These are phyloP conservation scores for Bryum argenteum DNA, from an alignment of 225 moss, liverwort and hornwort genomes.

Conservation along the genomic window DNA sequence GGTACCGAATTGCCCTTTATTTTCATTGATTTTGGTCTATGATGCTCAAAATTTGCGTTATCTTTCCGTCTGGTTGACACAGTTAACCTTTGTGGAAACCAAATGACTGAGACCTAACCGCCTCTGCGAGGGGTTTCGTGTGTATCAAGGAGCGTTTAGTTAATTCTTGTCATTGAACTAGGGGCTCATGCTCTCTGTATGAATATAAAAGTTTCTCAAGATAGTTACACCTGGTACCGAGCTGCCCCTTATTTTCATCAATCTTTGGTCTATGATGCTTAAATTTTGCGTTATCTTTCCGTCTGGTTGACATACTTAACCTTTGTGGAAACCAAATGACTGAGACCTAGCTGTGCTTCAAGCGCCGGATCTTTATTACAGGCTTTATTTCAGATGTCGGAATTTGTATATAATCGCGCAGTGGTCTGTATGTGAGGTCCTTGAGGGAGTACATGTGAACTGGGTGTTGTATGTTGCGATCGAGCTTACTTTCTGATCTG, in stretches of 20 bases:
- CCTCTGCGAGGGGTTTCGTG: too few relatives aligned
- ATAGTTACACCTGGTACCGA: slow-evolving; percentile 37
- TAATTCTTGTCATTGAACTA: slow-evolving; percentile 30
- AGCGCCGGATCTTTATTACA: not conserved
- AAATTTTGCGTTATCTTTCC: slow-evolving; percentile 42
- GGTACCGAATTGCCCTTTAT: slow-evolving; percentile 29
- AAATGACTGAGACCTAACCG: slow-evolving; percentile 27
- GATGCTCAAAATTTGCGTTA: slow-evolving; percentile 35
- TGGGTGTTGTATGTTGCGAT: too few relatives aligned
- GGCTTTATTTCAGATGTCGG: too few relatives aligned
- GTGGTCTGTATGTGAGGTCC: too few relatives aligned
- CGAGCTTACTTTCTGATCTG: too few relatives aligned
- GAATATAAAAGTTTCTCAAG: slow-evolving; percentile 46
- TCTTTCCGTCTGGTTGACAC: slow-evolving; percentile 32
- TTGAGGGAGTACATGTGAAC: not conserved
- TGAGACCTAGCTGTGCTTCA: slow-evolving; percentile 20
- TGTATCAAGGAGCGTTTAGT: slow-evolving; percentile 22
- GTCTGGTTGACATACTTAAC: slow-evolving; percentile 18
- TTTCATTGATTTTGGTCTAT: not conserved
- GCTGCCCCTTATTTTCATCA: slow-evolving; percentile 21
- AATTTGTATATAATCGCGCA: not conserved
- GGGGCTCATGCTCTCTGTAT: slow-evolving; percentile 13
- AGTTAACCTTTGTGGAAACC: slow-evolving; percentile 32
- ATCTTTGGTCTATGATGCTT: slow-evolving; percentile 18
- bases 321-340: slow-evolving; percentile 33